Conservation (phyloP, 768 basidiomycete genomes). For the Trametes meyenii region DNA sequence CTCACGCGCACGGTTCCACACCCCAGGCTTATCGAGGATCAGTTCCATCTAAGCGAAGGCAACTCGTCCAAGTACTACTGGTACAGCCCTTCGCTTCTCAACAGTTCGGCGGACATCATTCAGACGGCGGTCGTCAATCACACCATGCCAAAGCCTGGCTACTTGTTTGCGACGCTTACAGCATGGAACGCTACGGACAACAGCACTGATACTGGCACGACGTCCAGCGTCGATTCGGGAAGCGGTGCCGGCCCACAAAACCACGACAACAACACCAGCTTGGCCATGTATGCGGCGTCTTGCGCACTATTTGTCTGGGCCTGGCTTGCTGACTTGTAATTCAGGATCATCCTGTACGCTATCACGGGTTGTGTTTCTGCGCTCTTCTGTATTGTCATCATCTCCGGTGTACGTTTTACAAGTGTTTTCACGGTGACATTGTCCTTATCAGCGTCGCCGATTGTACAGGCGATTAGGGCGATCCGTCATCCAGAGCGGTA, state of each 20-base stretch:
- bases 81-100: constrained; percentile 67
- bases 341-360: constrained; percentile 80
- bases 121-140: constrained; percentile 45
- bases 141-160: constrained; percentile 53
- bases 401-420: constrained; percentile 67
- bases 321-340: background rate
- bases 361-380: constrained; percentile 89
- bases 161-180: constrained; percentile 69
- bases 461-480: constrained; percentile 69
- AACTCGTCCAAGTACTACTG: constrained; percentile 54
- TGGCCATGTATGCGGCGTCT: constrained; percentile 68
- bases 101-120: constrained; percentile 49
- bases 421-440: background rate
- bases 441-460: background rate
- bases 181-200: constrained; percentile 61
- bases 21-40: constrained; percentile 52
- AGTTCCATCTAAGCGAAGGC: constrained; percentile 48
- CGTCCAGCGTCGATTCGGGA: constrained; percentile 25
- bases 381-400: constrained; percentile 81
- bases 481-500: constrained; percentile 91
- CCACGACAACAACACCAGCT: constrained; percentile 29
- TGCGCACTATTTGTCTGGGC: background rate
- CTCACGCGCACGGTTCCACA: background rate
- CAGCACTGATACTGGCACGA: constrained; percentile 30
- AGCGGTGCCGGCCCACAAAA: background rate